Percentiles rank a stretch among this genome's conserved stretches.
Conservation (phyloP, 2,329 filamentous ascomycete species). For the Curvularia verruculosa region DNA sequence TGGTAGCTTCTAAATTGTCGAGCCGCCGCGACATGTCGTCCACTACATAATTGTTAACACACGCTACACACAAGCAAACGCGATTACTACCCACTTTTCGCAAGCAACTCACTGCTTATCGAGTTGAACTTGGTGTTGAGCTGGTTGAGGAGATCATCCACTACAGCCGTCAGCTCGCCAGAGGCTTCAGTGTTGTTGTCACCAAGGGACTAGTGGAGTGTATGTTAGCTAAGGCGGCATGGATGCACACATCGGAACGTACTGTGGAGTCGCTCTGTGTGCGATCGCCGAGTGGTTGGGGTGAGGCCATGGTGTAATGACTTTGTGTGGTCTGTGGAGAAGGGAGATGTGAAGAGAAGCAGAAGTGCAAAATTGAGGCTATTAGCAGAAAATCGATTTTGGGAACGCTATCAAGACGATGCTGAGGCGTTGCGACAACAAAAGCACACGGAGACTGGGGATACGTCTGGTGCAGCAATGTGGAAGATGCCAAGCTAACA, state of each 20-base stretch:
- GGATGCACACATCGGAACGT: conserved; percentile 9
- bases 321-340: neutral
- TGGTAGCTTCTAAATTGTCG: conserved; percentile 78
- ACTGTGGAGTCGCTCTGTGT: conserved; percentile 31
- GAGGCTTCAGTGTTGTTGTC: conserved; percentile 36
- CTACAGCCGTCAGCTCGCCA: conserved; percentile 74
- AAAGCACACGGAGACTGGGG: neutral
- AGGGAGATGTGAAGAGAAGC: neutral
- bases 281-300: conserved; percentile 29
- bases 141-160: conserved; percentile 86
- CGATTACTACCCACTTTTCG: conserved; percentile 70
- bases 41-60: conserved; percentile 61
- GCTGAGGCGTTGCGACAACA: neutral
- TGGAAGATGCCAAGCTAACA: conserved; percentile 11
- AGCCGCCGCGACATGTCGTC: conserved; percentile 90
- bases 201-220: conserved; percentile 23
- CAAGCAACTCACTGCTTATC: conserved; percentile 84
- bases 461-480: conserved; percentile 10
- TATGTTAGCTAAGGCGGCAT: conserved; percentile 1
- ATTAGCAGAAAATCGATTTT: neutral
- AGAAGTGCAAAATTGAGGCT: neutral
- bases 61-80: neutral
- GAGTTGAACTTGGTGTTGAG: conserved; percentile 84
- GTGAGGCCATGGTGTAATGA: conserved; percentile 27
- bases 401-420: neutral